These are phyloP conservation scores for Colletotrichum sublineola DNA, from an alignment of 2,329 filamentous ascomycete genomes.

Conservation along the genomic window DNA sequence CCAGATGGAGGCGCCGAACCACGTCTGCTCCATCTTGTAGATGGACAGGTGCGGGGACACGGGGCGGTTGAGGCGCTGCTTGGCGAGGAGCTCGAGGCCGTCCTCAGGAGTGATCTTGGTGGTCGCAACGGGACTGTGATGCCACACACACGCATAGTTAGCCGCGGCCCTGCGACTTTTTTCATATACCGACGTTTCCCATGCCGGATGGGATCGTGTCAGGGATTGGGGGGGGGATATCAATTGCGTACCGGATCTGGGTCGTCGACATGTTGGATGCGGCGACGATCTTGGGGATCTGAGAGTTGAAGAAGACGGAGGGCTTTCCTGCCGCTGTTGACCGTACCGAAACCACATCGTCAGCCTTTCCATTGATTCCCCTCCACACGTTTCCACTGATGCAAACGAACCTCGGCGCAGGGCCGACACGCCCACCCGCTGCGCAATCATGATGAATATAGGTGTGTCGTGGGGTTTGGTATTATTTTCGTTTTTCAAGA, in stretches of 20 bases:
- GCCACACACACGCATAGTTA: slow-evolving; percentile 16
- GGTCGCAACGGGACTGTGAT: slow-evolving; percentile 67
- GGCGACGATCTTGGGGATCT: slow-evolving; percentile 61
- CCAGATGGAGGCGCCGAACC: slow-evolving; percentile 78
- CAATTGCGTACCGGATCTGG: slow-evolving; percentile 61
- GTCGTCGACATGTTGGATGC: slow-evolving; percentile 57
- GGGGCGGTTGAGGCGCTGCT: slow-evolving; percentile 85
- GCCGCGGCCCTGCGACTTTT: neutral
- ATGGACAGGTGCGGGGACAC: slow-evolving; percentile 87
- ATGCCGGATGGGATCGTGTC: neutral
- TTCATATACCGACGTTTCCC: neutral
- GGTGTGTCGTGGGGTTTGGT: neutral
- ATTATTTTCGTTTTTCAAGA: neutral
- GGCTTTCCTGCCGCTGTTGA: slow-evolving; percentile 54
- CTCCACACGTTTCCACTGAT: slow-evolving; percentile 1
- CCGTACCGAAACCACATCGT: slow-evolving; percentile 48
- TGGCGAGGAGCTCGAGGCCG: slow-evolving; percentile 76
- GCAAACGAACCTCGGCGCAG: slow-evolving; percentile 67
- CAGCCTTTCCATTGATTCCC: slow-evolving; percentile 13
- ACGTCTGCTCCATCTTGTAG: slow-evolving; percentile 90
- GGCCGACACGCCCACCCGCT: slow-evolving; percentile 70
- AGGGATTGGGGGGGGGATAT: neutral
- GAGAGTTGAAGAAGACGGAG: slow-evolving; percentile 62
- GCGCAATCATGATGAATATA: slow-evolving; percentile 64
- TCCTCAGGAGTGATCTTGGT: slow-evolving; percentile 68